Evolutionary conservation across 345 rosid species (phyloP), one percentile per base, ranked within the genome.

Genomic region (Murraya koenigii): DNA sequence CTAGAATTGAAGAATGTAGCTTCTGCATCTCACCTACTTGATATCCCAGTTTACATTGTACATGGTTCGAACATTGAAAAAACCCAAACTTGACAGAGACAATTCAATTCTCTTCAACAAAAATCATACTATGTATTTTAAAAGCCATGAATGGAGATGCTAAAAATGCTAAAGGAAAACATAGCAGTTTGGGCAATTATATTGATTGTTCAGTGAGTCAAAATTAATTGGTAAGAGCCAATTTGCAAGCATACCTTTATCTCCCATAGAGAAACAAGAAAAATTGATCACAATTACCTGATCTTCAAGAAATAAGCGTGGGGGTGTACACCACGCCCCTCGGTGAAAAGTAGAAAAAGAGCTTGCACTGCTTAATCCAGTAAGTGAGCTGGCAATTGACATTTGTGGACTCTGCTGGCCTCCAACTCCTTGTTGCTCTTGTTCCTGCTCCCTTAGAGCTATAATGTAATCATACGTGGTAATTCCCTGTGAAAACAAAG

Each of bases 271-370:
- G 7, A 28, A 26, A 47, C 22, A 66, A 44, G 17, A 59, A 6
- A 47, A 26, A 17, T 28, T 17, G 11, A 15, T 62, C 47, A 72
- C 13, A 55, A 41, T 73, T 83, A 96, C 99, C 97, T 94, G 99
- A 86, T 96, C 99, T 85, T 96, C 99, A 20, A 96, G 90, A 85
- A 96, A 94, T 67, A 92, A 83, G 17, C 94, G 92, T 0, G 99
- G 99, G 2, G 99, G 99, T 47, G 99, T 96, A 83, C 99, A 96
- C 99, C 99, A 94, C 25, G 98, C 97, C 61, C 95, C 97, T 19
- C 98, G 89, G 68, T 90, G 97, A 88, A 94, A 92, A 55, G 98
- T 92, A 25, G 93, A 85, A 81, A 94, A 92, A 71, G 99, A 96
- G 83, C 99, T 96, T 61, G 97, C 97, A 84, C 98, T 96, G 87